These are phyloP conservation scores for Coemansia sp. DNA, from an alignment of 192 early-diverging fungal genomes.

Conservation along the genomic window DNA sequence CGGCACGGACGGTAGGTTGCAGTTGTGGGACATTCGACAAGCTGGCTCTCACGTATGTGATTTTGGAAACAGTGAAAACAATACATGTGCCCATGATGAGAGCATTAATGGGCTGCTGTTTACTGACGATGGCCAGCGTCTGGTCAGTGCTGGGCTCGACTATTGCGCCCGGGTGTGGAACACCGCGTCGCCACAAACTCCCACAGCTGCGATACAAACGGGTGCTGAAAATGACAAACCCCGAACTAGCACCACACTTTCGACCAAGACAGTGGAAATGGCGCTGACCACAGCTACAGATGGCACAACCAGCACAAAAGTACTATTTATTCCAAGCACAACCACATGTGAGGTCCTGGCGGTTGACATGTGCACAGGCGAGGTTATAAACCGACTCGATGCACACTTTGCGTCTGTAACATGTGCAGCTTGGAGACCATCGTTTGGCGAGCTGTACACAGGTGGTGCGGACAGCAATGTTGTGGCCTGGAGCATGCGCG, in stretches of 20 bases:
- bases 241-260: background rate
- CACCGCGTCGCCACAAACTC: conserved; percentile 1
- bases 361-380: conserved; percentile 59
- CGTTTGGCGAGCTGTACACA: conserved; percentile 61
- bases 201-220: background rate
- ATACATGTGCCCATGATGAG: conserved; percentile 55
- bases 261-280: conserved; percentile 13
- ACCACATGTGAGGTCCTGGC: conserved; percentile 53
- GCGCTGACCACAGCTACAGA: conserved; percentile 42
- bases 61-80: conserved; percentile 44
- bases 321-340: conserved; percentile 61
- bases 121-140: conserved; percentile 57
- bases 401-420: conserved; percentile 62
- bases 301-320: conserved; percentile 9
- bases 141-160: conserved; percentile 63
- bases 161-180: conserved; percentile 64
- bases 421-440: conserved; percentile 58
- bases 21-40: conserved; percentile 85
- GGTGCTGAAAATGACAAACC: background rate
- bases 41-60: conserved; percentile 61
- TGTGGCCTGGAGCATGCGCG: conserved; percentile 55
- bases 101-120: conserved; percentile 66
- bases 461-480: conserved; percentile 60
- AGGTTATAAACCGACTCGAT: conserved; percentile 53
- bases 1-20: conserved; percentile 66